Base-by-base conservation (phyloP, 2,329 filamentous ascomycete species). In the Tolypocladium capitatum region DNA sequence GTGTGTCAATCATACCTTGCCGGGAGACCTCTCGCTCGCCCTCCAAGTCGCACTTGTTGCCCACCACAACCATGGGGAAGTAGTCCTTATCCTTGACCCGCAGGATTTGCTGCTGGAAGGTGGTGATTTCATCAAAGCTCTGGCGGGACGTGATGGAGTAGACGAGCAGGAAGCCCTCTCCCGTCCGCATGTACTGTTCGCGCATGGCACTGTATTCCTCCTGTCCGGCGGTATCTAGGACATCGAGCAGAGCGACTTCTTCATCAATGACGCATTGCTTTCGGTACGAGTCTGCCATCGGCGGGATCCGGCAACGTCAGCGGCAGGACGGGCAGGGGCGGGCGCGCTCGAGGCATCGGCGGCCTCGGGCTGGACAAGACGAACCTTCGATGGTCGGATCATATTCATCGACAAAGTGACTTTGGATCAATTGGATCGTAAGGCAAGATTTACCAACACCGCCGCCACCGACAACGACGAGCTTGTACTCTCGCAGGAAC, bases 191-290 rank as follows among this genome's bases (percentile, higher is more conserved):
- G 78, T 97, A 98, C 72, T 97, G 92, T 74, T 98, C 92, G 64
- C 92, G 80, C 92, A 98, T 97, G 47, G 92, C 92, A 49, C 90
- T 95, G 75, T 97, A 98, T 73, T 98, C 92, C 71, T 98, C 92
- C 69, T 98, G 92, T 51, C 92, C 92, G 53, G 92, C 92, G 47
- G 92, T 98, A 69, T 98, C 92, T 66, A 97, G 83, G 54, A 98
- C 92, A 68, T 98, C 92, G 68, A 98, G 84, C 51, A 98, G 80
- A 46, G 92, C 92, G 57, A 96, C 89, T 71, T 98, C 92, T 60
- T 97, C 92, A 66, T 98, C 92, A 67, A 98, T 94, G 59, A 95
- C 84, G 68, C 92, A 97, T 78, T 97, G 92, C 83, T 98, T 98
- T 74, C 92, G 89, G 77, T 98, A 98, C 53, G 92, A 97, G 66